A percentile compares a stretch with the other conserved stretches of the same genome.
Conservation (phyloP, 805 yeast genomes). For the Kodamaea jinghongensis region DNA sequence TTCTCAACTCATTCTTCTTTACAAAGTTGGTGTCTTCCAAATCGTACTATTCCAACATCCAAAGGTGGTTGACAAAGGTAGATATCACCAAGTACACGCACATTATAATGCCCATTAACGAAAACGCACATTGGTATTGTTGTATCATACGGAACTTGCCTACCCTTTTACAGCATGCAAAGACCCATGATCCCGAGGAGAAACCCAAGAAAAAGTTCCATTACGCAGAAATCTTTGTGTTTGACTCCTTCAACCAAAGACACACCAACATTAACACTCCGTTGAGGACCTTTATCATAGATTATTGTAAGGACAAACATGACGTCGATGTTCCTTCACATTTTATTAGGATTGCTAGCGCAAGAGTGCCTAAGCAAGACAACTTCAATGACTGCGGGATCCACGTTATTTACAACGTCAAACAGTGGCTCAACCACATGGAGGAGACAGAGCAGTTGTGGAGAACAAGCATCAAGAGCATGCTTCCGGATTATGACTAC, state of each 20-base stretch:
- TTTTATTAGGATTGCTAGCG: slow-evolving; percentile 47
- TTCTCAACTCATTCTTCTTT: slow-evolving; percentile 84
- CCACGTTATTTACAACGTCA: slow-evolving; percentile 75
- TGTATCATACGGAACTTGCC: slow-evolving; percentile 63
- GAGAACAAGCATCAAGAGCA: slow-evolving; percentile 24
- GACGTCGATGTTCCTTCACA: slow-evolving; percentile 43
- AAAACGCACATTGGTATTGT: slow-evolving; percentile 83
- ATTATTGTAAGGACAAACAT: slow-evolving; percentile 68
- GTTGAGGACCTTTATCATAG: slow-evolving; percentile 56
- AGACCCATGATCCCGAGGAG: slow-evolving; percentile 1
- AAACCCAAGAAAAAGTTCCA: slow-evolving; percentile 2
- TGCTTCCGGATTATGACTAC: background rate
- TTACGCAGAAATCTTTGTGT: slow-evolving; percentile 48
- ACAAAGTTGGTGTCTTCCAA: slow-evolving; percentile 47
- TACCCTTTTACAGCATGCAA: slow-evolving; percentile 19
- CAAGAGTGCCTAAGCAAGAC: slow-evolving; percentile 75
- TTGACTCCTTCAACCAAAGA: slow-evolving; percentile 72
- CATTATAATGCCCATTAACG: slow-evolving; percentile 79
- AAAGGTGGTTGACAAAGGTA: slow-evolving; percentile 74
- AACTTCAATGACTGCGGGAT: slow-evolving; percentile 95
- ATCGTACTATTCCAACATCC: slow-evolving; percentile 58
- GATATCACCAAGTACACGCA: slow-evolving; percentile 55
- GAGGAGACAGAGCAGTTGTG: slow-evolving; percentile 48
- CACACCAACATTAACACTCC: slow-evolving; percentile 54
- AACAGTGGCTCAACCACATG: slow-evolving; percentile 53